phyloP scores from a whole-genome alignment of 2,329 filamentous ascomycete genomes.

The Erysiphe pulchra region DNA sequence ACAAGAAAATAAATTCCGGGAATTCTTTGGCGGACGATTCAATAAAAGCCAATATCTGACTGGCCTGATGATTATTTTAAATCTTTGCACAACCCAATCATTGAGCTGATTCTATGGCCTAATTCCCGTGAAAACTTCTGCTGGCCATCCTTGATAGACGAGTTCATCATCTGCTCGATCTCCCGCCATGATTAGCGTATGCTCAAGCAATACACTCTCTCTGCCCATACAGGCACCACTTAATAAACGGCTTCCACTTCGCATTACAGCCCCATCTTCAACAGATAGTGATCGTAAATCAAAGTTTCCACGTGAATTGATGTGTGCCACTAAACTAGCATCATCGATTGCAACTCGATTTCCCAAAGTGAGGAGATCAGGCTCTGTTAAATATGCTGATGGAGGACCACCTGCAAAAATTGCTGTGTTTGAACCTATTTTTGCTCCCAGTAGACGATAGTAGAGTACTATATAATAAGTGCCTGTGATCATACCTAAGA shows the following conservation, averaged over 20 bases:
- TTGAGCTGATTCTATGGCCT: not conserved
- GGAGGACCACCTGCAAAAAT: slow-evolving; percentile 27
- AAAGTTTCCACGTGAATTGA: slow-evolving; percentile 30
- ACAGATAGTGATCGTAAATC: slow-evolving; percentile 23
- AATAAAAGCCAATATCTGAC: not conserved
- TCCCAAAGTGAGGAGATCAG: slow-evolving; percentile 26
- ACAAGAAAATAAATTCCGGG: too few species aligned
- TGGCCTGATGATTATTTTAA: too few species aligned
- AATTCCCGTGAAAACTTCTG: slow-evolving; percentile 12
- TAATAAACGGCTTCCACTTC: slow-evolving; percentile 24
- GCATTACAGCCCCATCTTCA: slow-evolving; percentile 20
- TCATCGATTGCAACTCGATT: slow-evolving; percentile 28
- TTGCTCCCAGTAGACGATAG: slow-evolving; percentile 26
- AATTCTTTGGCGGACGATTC: too few species aligned
- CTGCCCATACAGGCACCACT: slow-evolving; percentile 22
- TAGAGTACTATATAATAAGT: slow-evolving; percentile 26
- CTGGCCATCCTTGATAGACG: slow-evolving; percentile 30
- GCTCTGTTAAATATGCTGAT: slow-evolving; percentile 28
- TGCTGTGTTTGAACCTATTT: slow-evolving; percentile 26
- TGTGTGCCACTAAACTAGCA: slow-evolving; percentile 27
- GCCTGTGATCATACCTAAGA: slow-evolving; percentile 26
- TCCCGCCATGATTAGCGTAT: slow-evolving; percentile 29
- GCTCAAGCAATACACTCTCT: slow-evolving; percentile 23
- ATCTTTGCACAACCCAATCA: too few species aligned
- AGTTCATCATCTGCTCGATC: slow-evolving; percentile 24